Evolutionary conservation across 2,329 filamentous ascomycete genomes (phyloP).

Genomic region (Penicillium sp.): DNA sequence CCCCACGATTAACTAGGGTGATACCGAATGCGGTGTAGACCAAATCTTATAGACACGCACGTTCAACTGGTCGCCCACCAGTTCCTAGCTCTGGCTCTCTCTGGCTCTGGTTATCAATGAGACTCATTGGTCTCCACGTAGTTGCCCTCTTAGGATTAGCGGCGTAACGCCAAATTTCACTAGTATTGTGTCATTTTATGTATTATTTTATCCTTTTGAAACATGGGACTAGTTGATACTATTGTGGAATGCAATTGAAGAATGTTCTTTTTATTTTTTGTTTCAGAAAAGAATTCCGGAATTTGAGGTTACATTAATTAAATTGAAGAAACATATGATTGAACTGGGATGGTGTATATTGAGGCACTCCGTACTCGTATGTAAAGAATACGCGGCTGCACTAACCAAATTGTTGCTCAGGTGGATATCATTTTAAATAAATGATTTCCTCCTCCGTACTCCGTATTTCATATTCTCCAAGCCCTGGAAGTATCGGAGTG

Average conservation of each 20-base stretch:
- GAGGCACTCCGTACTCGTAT: neutral
- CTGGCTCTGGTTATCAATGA: constrained; percentile 7
- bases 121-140: constrained; percentile 11
- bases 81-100: constrained; percentile 15
- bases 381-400: neutral
- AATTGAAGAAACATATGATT: neutral
- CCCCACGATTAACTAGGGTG: constrained; percentile 15
- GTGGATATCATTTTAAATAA: neutral
- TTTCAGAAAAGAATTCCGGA: neutral
- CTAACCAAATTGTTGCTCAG: neutral
- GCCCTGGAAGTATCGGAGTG: constrained; percentile 1
- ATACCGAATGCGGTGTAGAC: constrained; percentile 21
- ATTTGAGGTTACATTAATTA: neutral
- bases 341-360: neutral
- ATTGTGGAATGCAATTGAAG: constrained; percentile 1
- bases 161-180: constrained; percentile 8
- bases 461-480: neutral
- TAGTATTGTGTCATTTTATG: constrained; percentile 9
- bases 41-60: constrained; percentile 24
- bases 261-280: neutral
- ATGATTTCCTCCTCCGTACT: too few species aligned
- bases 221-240: neutral
- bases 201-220: neutral
- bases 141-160: constrained; percentile 13
- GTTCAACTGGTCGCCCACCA: constrained; percentile 13